phyloP scores from a whole-genome alignment of 2,329 filamentous ascomycete species.

The Botrytis squamosa region DNA sequence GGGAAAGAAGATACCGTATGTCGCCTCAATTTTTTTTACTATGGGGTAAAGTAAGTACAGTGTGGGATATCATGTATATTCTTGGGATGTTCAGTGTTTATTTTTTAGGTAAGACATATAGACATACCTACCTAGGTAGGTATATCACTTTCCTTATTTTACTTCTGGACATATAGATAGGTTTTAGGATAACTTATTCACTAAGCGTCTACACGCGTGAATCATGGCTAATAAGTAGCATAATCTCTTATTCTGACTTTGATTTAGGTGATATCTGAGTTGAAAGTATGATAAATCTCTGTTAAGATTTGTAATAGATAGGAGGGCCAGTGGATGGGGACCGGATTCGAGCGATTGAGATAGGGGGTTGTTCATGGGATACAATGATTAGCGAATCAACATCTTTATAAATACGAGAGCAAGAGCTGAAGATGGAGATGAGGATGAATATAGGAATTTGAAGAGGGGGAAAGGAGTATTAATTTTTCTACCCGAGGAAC shows the following conservation, averaged over 20 bases:
- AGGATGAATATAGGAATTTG: not conserved
- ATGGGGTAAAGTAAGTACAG: not conserved
- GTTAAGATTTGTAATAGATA: not conserved
- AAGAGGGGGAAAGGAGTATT: not conserved
- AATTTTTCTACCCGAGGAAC: not conserved
- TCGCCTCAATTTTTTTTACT: not conserved
- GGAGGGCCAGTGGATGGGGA: not conserved
- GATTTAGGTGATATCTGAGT: not conserved
- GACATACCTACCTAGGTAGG: not conserved
- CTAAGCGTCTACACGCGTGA: not conserved
- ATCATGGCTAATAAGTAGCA: too few species aligned
- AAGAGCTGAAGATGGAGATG: not conserved
- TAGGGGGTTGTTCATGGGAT: not conserved
- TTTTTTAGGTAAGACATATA: not conserved
- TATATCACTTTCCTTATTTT: not conserved
- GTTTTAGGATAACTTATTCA: not conserved
- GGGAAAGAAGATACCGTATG: not conserved
- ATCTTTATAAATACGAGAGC: not conserved
- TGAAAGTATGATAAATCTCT: accelerated
- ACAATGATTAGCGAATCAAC: not conserved
- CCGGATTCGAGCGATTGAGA: not conserved
- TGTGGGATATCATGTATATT: not conserved
- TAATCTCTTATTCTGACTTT: too few species aligned
- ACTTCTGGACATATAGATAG: not conserved
- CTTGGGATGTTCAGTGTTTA: not conserved